Conservation (phyloP, 192 early-diverging fungal genomes). For the Backusella liffmaniae region DNA sequence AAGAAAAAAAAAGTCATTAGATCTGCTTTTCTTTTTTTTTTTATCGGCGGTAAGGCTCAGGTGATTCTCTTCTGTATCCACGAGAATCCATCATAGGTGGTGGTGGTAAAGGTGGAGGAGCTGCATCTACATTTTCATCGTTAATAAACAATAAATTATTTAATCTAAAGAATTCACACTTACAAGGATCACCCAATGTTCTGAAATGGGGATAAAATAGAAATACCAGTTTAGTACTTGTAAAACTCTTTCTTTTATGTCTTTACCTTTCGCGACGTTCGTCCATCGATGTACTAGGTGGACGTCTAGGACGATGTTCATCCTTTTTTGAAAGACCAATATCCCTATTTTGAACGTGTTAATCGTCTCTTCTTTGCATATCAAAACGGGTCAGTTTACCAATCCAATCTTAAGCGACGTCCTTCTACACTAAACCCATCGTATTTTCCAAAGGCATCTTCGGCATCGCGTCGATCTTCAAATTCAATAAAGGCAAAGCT, state of each 20-base stretch:
- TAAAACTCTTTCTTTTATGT: background rate
- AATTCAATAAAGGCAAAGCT: slow-evolving; percentile 80
- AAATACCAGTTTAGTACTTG: background rate
- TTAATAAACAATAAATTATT: too few species aligned
- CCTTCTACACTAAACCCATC: slow-evolving; percentile 59
- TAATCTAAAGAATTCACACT: background rate
- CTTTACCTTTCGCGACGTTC: slow-evolving; percentile 17
- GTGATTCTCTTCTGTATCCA: slow-evolving; percentile 22
- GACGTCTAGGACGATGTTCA: slow-evolving; percentile 22
- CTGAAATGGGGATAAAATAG: background rate
- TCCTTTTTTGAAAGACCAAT: slow-evolving; percentile 31
- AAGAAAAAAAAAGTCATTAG: background rate
- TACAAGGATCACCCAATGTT: slow-evolving; percentile 6
- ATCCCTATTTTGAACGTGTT: slow-evolving; percentile 10
- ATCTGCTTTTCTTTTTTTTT: background rate
- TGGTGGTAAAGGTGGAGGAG: slow-evolving; percentile 4
- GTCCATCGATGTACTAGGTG: background rate
- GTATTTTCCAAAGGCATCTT: slow-evolving; percentile 63
- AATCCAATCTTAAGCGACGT: slow-evolving; percentile 53
- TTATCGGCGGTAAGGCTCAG: slow-evolving; percentile 23
- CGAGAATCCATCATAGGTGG: slow-evolving; percentile 16
- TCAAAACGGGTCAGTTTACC: slow-evolving; percentile 7
- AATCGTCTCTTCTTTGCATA: too few species aligned
- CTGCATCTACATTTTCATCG: background rate
- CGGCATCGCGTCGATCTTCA: slow-evolving; percentile 64